phyloP scores from a whole-genome alignment of 768 basidiomycete species.

The Lentinula lateritia region DNA sequence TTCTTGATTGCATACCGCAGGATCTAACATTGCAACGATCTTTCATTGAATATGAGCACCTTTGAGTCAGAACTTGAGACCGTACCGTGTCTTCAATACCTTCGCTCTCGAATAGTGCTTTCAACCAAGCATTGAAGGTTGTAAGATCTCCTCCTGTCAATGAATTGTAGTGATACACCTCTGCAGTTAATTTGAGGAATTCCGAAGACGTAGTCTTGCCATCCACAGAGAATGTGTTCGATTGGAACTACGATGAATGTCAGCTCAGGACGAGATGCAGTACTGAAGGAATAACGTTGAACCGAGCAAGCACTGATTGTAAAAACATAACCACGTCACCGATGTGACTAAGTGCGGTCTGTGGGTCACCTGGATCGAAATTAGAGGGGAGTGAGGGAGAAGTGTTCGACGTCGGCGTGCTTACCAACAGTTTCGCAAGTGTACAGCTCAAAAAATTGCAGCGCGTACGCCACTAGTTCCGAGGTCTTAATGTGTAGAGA shows the following conservation, averaged over 20 bases:
- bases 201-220: slow-evolving; percentile 40
- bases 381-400: neutral
- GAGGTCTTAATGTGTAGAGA: slow-evolving; percentile 62
- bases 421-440: slow-evolving; percentile 78
- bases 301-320: slow-evolving; percentile 61
- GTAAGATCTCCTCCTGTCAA: slow-evolving; percentile 36
- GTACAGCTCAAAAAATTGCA: slow-evolving; percentile 62
- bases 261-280: slow-evolving; percentile 1
- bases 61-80: neutral
- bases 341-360: slow-evolving; percentile 72
- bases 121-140: slow-evolving; percentile 60
- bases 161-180: slow-evolving; percentile 33
- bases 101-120: slow-evolving; percentile 79
- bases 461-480: slow-evolving; percentile 57
- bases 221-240: slow-evolving; percentile 40
- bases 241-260: slow-evolving; percentile 40
- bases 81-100: slow-evolving; percentile 78
- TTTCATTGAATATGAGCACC: neutral
- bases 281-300: slow-evolving; percentile 35
- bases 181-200: slow-evolving; percentile 46
- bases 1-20: slow-evolving; percentile 19
- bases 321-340: slow-evolving; percentile 76
- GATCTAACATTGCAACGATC: neutral
- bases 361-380: slow-evolving; percentile 62
- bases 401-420: slow-evolving; percentile 17